Evolutionary conservation across 2,329 filamentous ascomycete genomes (phyloP), one percentile per base, ranked within the genome.

Genomic region (Fusarium sp.): DNA sequence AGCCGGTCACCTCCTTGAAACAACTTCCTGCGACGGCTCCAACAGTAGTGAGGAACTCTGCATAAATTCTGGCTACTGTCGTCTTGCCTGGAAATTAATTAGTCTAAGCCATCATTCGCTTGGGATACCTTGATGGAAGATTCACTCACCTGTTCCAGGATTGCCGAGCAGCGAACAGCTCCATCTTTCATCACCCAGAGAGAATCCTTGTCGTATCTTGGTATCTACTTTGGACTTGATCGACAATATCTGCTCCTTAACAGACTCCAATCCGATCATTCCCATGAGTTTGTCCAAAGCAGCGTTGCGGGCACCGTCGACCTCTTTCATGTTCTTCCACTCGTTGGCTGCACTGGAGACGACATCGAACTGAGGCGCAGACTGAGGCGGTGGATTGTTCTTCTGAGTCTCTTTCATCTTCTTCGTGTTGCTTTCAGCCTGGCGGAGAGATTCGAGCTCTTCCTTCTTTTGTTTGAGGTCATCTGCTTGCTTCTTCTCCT

Each of bases 21-120:
- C 69, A 61, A 11, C 76, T 76, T 0, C 91, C 91, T 0, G 90
- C 83, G 8, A 95, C 81, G 1, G 88, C 87, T 0, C 89, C 88
- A 0, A 92, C 79, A 0, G 87, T 84, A 0, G 84, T 83, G 0
- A 95, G 80, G 35, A 93, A 91, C 9, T 87, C 84, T 0, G 87
- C 90, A 59, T 93, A 94, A 0, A 92, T 78, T 0, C 92, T 84
- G 1, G 92, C 92, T 0, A 94, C 89, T 0, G 92, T 94, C 0
- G 92, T 95, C 80, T 94, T 94, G 1, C 78, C 79, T 81, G 10
- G 6, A 6, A 0, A 15, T 6, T 2, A 3, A 43, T 74, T 60
- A 73, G 68, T 57, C 9, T 23, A 16, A 26, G 21, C 4, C 6
- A 23, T 47, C n/a, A 9, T 33, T 33, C 31, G 2, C 12, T 21